Evolutionary conservation across 140 eudicot species (phyloP).

Genomic region (Ambrosia hybrid): DNA sequence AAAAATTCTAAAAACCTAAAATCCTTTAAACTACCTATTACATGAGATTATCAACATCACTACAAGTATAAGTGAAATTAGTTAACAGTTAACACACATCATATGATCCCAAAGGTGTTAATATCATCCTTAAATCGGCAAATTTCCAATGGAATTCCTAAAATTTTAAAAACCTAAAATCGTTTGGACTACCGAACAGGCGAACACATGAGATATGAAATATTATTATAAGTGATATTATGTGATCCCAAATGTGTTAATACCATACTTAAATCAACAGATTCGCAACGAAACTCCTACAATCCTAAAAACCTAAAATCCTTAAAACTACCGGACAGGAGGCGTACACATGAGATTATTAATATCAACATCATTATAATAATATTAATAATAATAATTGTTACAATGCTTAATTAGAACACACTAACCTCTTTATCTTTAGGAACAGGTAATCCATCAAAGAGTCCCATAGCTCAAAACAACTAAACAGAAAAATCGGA

Average conservation of each 20-base stretch:
- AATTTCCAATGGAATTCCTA: not conserved
- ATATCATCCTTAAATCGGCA: not conserved
- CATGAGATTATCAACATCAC: not conserved
- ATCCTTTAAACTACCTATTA: not conserved
- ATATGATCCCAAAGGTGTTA: not conserved
- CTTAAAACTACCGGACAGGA: no score
- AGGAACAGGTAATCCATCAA: conserved; percentile 92
- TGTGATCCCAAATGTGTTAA: no score
- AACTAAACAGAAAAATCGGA: conserved; percentile 3
- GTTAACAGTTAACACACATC: not conserved
- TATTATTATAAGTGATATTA: not conserved
- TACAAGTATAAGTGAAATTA: not conserved
- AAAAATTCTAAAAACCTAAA: conserved; percentile 17
- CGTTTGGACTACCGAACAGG: no score
- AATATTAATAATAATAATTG: not conserved
- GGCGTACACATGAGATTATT: no score
- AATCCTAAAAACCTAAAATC: no score
- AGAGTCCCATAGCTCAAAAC: conserved; percentile 72
- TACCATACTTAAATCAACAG: not conserved
- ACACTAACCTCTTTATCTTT: conserved; percentile 64
- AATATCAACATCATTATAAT: not conserved
- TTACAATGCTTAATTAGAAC: conserved; percentile 9
- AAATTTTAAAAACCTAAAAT: no score
- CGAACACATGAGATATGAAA: not conserved
- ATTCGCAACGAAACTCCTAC: not conserved